These are phyloP conservation scores for Suillus paluster DNA, from an alignment of 768 basidiomycete species.

Conservation along the genomic window DNA sequence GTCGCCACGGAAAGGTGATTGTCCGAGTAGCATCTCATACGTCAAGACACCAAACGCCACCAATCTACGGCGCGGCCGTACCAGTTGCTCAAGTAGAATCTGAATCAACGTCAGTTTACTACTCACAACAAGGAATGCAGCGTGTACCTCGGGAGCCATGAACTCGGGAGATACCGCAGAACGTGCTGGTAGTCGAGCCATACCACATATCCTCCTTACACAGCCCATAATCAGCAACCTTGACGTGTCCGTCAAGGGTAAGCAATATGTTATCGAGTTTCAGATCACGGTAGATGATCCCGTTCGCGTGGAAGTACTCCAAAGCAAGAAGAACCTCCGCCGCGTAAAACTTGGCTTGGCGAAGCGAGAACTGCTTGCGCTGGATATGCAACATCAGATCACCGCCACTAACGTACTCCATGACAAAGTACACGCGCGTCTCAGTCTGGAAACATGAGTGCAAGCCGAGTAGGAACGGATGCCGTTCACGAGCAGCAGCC, in stretches of 20 bases:
- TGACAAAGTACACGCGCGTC: constrained; percentile 98
- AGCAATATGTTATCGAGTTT: constrained; percentile 98
- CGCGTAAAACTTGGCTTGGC: constrained; percentile 99
- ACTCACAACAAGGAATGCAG: neutral
- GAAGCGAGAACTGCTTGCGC: constrained; percentile 96
- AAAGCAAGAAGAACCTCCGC: constrained; percentile 94
- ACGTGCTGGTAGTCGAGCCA: constrained; percentile 95
- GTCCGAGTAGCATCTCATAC: constrained; percentile 98
- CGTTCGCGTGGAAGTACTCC: constrained; percentile 98
- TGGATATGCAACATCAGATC: constrained; percentile 99
- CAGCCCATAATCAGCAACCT: constrained; percentile 98
- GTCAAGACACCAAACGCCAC: constrained; percentile 99
- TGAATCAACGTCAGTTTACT: constrained; percentile 35
- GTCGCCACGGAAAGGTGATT: constrained; percentile 98
- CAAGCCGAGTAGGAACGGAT: constrained; percentile 94
- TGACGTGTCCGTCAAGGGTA: constrained; percentile 96
- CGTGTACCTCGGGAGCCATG: constrained; percentile 94
- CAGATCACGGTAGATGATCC: constrained; percentile 98
- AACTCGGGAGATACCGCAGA: constrained; percentile 99
- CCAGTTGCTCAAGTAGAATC: constrained; percentile 98
- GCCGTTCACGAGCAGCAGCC: constrained; percentile 94
- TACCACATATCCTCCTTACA: constrained; percentile 99
- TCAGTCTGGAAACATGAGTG: constrained; percentile 99
- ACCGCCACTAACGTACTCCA: constrained; percentile 99
- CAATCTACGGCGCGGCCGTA: constrained; percentile 99